A percentile compares a stretch with the other conserved stretches of the same genome.
phyloP scores from a whole-genome alignment of 371 early-diverging fungal genomes.

The Capniomyces stellatus region DNA sequence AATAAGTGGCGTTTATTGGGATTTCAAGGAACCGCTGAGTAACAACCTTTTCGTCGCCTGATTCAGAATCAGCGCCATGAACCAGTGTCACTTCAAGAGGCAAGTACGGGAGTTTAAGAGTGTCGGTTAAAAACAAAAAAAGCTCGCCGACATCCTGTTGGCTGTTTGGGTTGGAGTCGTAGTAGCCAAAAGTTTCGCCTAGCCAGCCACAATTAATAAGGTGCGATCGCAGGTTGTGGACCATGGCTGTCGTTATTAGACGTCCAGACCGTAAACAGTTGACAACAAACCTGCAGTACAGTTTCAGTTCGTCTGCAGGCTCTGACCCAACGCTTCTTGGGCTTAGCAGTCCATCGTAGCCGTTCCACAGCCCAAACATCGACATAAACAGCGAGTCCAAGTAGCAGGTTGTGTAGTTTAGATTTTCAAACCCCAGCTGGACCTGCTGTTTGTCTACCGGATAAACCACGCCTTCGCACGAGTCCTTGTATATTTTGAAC shows the following conservation, averaged over 20 bases:
- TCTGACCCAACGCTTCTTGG: constrained; percentile 10
- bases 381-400: constrained; percentile 13
- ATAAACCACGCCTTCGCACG: not conserved
- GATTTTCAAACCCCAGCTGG: constrained; percentile 12
- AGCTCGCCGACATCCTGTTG: constrained; percentile 20
- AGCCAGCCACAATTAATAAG: constrained; percentile 15
- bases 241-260: constrained; percentile 5
- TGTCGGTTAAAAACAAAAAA: constrained; percentile 16
- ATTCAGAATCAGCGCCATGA: constrained; percentile 15
- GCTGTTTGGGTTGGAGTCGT: not conserved
- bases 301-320: constrained; percentile 7
- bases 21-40: constrained; percentile 17
- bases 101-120: constrained; percentile 14
- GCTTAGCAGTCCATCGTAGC: constrained; percentile 13
- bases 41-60: constrained; percentile 11
- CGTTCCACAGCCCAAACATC: constrained; percentile 13
- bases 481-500: not conserved
- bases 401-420: constrained; percentile 13
- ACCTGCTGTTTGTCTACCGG: constrained; percentile 1
- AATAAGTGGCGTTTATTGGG: constrained; percentile 11
- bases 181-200: not conserved
- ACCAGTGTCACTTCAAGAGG: constrained; percentile 16
- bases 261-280: constrained; percentile 13
- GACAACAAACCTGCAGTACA: constrained; percentile 8
- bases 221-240: constrained; percentile 8